Evolutionary conservation across 2,329 filamentous ascomycete species (phyloP).

Genomic region (Fusarium bactridioides): DNA sequence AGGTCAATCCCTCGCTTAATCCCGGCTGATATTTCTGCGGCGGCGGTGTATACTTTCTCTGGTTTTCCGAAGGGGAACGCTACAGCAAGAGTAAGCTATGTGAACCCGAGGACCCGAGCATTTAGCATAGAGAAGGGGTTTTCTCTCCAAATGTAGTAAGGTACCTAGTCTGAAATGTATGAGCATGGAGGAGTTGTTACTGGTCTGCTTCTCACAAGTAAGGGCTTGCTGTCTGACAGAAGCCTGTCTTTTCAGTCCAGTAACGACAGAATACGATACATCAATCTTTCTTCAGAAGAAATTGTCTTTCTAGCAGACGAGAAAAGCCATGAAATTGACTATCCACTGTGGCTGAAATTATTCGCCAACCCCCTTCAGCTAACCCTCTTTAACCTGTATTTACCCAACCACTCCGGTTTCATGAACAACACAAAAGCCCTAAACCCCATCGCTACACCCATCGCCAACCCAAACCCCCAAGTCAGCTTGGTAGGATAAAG

Average conservation of each 20-base stretch:
- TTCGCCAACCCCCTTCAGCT: not conserved
- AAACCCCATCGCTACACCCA: not conserved
- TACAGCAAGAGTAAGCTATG: not conserved
- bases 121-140: not conserved
- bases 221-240: fast-evolving
- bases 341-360: not conserved
- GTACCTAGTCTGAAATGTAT: not conserved
- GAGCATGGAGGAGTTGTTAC: not conserved
- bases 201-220: not conserved
- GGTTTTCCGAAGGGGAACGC: not conserved
- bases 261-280: not conserved
- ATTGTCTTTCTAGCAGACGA: not conserved
- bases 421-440: not conserved
- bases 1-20: not conserved
- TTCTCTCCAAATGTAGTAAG: fast-evolving
- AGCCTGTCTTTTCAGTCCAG: fast-evolving
- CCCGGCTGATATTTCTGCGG: not conserved
- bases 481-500: not conserved
- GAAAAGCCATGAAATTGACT: fast-evolving
- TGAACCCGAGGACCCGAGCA: not conserved
- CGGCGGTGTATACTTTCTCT: not conserved
- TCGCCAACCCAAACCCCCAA: not conserved
- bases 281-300: not conserved
- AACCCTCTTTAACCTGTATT: not conserved
- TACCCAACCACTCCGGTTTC: not conserved